Conservation (phyloP, 805 yeast species). For the Yarrowia alimentaria region DNA sequence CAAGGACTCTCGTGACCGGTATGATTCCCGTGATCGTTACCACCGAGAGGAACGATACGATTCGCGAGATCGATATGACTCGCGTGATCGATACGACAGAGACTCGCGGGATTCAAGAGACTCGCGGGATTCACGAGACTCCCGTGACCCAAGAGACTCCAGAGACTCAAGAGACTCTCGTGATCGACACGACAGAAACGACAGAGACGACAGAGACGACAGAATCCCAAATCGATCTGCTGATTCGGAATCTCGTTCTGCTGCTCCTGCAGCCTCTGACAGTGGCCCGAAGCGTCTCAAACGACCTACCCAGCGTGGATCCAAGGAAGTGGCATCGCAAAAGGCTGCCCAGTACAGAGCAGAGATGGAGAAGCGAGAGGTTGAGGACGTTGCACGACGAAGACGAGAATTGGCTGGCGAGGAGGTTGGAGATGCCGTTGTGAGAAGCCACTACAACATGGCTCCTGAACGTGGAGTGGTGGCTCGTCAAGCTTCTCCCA, state of each 20-base stretch:
- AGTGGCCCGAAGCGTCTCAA: constrained; percentile 31
- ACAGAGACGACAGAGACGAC: no score
- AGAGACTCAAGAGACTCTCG: background rate
- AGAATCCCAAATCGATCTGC: no score
- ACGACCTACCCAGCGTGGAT: constrained; percentile 30
- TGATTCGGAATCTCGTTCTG: background rate
- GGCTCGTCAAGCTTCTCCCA: constrained; percentile 72
- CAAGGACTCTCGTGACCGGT: background rate
- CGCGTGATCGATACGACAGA: no score
- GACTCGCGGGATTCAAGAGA: constrained; percentile 8
- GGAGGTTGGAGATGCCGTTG: constrained; percentile 44
- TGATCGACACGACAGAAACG: background rate
- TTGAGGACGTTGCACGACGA: constrained; percentile 16
- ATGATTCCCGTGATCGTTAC: background rate
- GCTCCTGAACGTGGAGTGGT: constrained; percentile 64
- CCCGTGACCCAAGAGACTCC: background rate
- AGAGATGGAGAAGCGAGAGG: constrained; percentile 28
- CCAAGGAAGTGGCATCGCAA: constrained; percentile 29
- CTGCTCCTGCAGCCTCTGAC: background rate
- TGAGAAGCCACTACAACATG: constrained; percentile 81
- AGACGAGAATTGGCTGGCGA: no score
- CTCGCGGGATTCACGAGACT: background rate
- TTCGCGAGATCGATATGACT: background rate
- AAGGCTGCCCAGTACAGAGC: constrained; percentile 29
- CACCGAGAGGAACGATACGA: no score